These are phyloP conservation scores for Liquidambar formosana DNA, from an alignment of 164 flowering plant species.

Conservation along the genomic window DNA sequence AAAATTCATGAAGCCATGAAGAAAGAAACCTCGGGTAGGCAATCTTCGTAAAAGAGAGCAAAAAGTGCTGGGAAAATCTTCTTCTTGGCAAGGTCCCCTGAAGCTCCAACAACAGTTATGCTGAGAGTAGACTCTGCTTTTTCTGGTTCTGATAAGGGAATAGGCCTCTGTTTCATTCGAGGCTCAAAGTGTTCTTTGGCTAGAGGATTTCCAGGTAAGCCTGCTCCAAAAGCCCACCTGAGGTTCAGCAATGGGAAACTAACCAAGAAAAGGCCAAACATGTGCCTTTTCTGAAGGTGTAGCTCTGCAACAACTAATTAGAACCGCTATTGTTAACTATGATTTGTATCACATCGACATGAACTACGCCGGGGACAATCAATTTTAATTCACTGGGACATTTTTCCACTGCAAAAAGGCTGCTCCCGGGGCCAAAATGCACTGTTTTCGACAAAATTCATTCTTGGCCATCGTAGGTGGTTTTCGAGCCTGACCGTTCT, in stretches of 20 bases:
- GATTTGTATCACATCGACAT: too few species aligned
- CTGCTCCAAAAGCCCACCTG: constrained; percentile 17
- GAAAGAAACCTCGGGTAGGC: constrained; percentile 63
- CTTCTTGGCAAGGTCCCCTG: constrained; percentile 89
- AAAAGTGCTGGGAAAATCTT: constrained; percentile 94
- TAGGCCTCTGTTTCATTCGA: constrained; percentile 22
- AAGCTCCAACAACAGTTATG: constrained; percentile 88
- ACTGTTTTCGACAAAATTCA: neutral
- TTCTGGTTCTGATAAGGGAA: constrained; percentile 19
- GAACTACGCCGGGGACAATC: neutral
- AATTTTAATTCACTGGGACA: neutral
- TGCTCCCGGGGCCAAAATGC: neutral
- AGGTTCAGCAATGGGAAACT: constrained; percentile 4
- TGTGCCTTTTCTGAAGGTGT: too few species aligned
- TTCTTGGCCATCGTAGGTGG: neutral
- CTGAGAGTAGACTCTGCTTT: constrained; percentile 49
- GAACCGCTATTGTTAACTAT: too few species aligned
- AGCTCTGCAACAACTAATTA: too few species aligned
- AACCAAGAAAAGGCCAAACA: neutral
- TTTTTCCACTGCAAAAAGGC: too few species aligned
- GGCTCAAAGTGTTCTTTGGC: constrained; percentile 27
- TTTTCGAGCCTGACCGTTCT: neutral
- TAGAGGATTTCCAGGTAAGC: constrained; percentile 36
- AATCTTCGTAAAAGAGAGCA: constrained; percentile 78
- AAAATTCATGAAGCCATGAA: neutral